Base-by-base conservation (phyloP, 148 eudicot genomes). In the Camellia sinensis region DNA sequence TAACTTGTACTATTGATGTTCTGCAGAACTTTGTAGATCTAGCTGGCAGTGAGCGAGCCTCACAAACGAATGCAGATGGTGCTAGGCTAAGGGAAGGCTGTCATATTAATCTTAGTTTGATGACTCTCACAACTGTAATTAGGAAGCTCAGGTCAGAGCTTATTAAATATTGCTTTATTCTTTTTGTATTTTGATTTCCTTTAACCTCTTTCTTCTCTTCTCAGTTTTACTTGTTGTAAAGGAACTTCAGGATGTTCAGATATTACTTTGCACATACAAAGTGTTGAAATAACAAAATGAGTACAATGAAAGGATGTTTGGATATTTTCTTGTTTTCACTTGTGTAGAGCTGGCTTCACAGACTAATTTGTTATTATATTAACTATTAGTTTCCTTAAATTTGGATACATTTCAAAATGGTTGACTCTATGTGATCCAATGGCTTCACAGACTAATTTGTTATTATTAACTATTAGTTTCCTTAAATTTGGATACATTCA, bases 31-130 rank as follows among this genome's bases (percentile, higher is more conserved):
- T 96, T 71, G 99, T 96, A 3, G 99, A 96, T 84, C 87, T 96
- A 83, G 99, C 99, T 50, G 99, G 99, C 50, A 96, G 99, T 86
- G 99, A 96, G 77, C 89, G 98, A 80, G 98, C 98, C 71, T 88
- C 99, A 63, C 99, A 94, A 81, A 92, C 99, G 67, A 89, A 92
- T 81, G 89, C 95, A 41, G 99, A 94, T 64, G 99, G 99, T 50
- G 92, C 90, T 71, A 90, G 99, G 87, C 94, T 96, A 2, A 90
- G 95, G 82, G 99, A 96, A 88, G 99, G 99, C 61, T 94, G 97
- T 64, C 99, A 96, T 85, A 96, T 96, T 46, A 96, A 96, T 78
- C 94, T 92, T 45, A 96, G 99, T 81, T 80, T 96, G 81, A 92
- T 96, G 97, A 96, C 99, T 67, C 93, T 96, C 21, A 94, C 98